phyloP scores from a whole-genome alignment of 495 filamentous ascomycete species.

The Talaromyces nanjingensis region DNA sequence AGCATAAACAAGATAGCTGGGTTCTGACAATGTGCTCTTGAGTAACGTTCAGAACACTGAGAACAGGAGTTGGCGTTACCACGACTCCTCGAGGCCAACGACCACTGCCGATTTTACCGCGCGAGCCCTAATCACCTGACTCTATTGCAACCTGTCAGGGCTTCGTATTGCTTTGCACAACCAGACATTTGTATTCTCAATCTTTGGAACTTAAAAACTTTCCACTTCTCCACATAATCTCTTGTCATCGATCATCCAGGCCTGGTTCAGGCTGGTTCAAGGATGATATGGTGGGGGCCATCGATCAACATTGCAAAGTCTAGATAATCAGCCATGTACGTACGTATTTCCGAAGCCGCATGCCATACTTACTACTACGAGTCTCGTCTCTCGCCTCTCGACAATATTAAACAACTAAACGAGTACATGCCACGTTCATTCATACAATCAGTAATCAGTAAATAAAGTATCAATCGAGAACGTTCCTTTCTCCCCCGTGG shows the following conservation, averaged over 20 bases:
- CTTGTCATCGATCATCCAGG: not conserved
- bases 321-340: not conserved
- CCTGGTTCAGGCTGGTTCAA: not conserved
- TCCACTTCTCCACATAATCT: not conserved
- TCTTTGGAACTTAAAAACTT: not conserved
- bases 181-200: not conserved
- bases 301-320: not conserved
- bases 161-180: not conserved
- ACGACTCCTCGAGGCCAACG: not conserved
- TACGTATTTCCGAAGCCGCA: not conserved
- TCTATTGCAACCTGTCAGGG: not conserved
- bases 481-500: not conserved
- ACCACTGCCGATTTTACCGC: not conserved
- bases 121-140: not conserved
- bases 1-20: too few species aligned
- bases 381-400: not conserved
- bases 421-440: not conserved
- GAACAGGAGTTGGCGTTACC: not conserved
- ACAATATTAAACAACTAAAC: not conserved
- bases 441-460: not conserved
- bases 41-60: too few species aligned
- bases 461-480: not conserved
- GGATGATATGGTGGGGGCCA: not conserved
- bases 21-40: too few species aligned
- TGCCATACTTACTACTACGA: not conserved